Evolutionary conservation across 768 basidiomycete species (phyloP).

Genomic region (Lactarius tabidus): DNA sequence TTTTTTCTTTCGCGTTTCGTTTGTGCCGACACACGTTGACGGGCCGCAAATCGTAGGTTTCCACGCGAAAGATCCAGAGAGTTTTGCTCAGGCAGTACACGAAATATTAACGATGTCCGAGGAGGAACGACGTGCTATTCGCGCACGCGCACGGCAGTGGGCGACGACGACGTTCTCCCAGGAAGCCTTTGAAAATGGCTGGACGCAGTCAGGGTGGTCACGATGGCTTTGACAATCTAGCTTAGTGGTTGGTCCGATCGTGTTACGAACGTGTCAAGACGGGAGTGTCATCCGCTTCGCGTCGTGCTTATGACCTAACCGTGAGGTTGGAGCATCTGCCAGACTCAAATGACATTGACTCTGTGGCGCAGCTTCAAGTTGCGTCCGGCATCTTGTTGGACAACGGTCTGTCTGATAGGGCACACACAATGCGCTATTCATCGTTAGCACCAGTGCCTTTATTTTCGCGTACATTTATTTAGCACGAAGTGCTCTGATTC

Average conservation of each 20-base stretch:
- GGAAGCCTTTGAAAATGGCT: conserved; percentile 72
- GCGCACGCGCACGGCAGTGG: conserved; percentile 63
- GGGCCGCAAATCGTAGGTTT: conserved; percentile 54
- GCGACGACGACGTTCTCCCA: conserved; percentile 74
- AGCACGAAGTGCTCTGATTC: neutral
- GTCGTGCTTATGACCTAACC: neutral
- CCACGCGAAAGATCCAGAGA: conserved; percentile 63
- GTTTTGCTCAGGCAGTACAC: conserved; percentile 67
- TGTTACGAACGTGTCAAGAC: neutral
- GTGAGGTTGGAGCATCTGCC: neutral
- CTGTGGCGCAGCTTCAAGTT: neutral
- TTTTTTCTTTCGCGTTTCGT: neutral
- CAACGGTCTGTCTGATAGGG: neutral
- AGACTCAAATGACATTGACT: neutral
- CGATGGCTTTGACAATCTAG: conserved; percentile 26
- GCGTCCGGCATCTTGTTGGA: neutral
- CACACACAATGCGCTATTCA: neutral
- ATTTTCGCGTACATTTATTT: neutral
- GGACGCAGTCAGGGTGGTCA: conserved; percentile 63
- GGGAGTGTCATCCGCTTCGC: neutral
- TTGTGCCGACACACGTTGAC: neutral
- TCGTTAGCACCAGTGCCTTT: neutral
- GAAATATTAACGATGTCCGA: conserved; percentile 53
- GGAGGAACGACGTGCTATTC: conserved; percentile 55
- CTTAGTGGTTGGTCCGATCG: neutral